Percentiles rank a stretch among this genome's conserved stretches.
Conservation (phyloP, 805 yeast species). For the Saturnispora dispora region DNA sequence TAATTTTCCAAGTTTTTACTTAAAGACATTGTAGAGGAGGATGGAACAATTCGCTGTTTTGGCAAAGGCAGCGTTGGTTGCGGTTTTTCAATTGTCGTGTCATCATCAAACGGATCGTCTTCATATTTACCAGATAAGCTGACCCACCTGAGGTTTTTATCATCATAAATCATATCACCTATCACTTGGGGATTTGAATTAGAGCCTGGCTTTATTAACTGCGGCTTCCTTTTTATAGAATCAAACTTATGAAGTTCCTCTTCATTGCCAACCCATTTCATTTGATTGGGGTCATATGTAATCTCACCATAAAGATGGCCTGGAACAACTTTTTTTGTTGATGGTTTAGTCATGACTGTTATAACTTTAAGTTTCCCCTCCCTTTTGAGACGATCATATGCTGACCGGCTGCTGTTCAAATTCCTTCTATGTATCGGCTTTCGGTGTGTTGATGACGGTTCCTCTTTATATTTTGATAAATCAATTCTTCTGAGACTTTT, state of each 20-base stretch:
- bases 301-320: constrained; percentile 33
- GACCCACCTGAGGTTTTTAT: constrained; percentile 51
- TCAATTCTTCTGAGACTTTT: constrained; percentile 21
- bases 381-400: constrained; percentile 19
- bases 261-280: constrained; percentile 61
- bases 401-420: constrained; percentile 1
- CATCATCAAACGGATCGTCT: constrained; percentile 40
- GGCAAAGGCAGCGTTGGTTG: not conserved
- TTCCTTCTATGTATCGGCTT: constrained; percentile 5
- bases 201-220: constrained; percentile 2
- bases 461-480: constrained; percentile 22
- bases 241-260: constrained; percentile 47
- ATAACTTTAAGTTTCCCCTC: constrained; percentile 27
- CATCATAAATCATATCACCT: constrained; percentile 53
- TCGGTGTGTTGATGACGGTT: constrained; percentile 11
- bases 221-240: constrained; percentile 24
- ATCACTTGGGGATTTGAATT: constrained; percentile 29
- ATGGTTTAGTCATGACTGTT: constrained; percentile 21
- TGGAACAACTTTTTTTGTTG: constrained; percentile 20
- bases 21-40: constrained; percentile 11
- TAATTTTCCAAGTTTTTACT: constrained; percentile 11
- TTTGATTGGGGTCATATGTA: constrained; percentile 43
- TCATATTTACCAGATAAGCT: constrained; percentile 34
- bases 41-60: constrained; percentile 8
- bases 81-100: constrained; percentile 18